Evolutionary conservation across 768 basidiomycete genomes (phyloP), one percentile per base, ranked within the genome.

Genomic region (Cystofilobasidium macerans): DNA sequence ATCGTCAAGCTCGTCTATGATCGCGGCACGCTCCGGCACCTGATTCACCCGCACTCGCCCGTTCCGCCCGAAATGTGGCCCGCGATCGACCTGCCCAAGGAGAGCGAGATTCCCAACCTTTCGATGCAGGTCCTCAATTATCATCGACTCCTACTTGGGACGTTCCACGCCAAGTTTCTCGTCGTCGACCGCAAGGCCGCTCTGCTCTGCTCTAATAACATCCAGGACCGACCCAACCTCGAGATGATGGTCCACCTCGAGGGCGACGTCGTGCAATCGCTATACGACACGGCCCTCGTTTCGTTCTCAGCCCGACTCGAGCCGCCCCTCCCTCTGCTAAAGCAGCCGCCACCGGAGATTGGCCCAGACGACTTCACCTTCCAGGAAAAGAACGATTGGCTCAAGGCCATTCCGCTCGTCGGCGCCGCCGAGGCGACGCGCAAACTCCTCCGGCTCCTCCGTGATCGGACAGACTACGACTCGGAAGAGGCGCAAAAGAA

Each of bases 1-100:
- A 78, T 86, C 60, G 81, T 85, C 70, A 86, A 86, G 74, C 70
- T 86, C 72, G 81, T 86, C 70, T 87, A 86, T 73, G 86, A 86
- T 71, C 80, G 86, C 67, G 86, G 85, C 1, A 81, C 80, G 57
- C 75, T 81, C 68, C 80, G 81, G 73, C 84, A 86, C 69, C 51
- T 60, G 54, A 35, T 67, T 32, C 40, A 67, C 40, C 59, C 54
- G 24, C 65, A 67, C 35, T 67, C 65, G 26, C 65, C 65, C 9
- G 65, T 67, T 7, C 51, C 65, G 26, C 65, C 65, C 1, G 30
- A n/a, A 13, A 33, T 61, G 58, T 67, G 65, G 65, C 51, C 65
- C 1, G 59, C 58, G 16, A 60, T 67, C 33, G 65, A 67, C 33
- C 42, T 67, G 13, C 85, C 85, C 0, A 74, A 72, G 45, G 76